phyloP scores from a whole-genome alignment of 164 flowering plant species.

The Sextonia rubra region DNA sequence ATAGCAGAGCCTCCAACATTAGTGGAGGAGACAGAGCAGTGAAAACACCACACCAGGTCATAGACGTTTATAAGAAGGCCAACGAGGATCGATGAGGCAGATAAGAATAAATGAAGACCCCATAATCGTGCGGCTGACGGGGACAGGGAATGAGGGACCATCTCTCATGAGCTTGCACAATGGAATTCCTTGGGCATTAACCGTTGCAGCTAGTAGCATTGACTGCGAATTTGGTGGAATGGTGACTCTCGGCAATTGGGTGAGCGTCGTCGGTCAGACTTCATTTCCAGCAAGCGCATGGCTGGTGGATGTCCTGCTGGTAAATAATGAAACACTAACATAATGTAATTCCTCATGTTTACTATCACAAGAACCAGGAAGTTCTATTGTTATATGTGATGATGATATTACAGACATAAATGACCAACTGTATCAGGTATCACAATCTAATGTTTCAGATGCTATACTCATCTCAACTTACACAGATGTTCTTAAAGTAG shows the following conservation, averaged over 20 bases:
- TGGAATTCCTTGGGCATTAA: slow-evolving; percentile 45
- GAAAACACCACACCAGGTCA: no score
- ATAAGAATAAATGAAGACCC: no score
- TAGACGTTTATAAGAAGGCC: no score
- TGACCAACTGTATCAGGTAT: slow-evolving; percentile 12
- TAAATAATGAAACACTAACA: slow-evolving; percentile 25
- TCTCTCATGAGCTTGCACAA: slow-evolving; percentile 20
- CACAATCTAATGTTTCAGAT: slow-evolving; percentile 19
- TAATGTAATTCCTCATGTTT: slow-evolving; percentile 28
- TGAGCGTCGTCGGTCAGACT: slow-evolving; percentile 23
- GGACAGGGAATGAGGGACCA: slow-evolving; percentile 44
- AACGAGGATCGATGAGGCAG: no score
- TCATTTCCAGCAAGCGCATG: slow-evolving; percentile 25
- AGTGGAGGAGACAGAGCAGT: no score
- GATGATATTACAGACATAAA: not conserved
- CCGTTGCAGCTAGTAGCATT: slow-evolving; percentile 39
- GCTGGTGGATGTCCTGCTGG: slow-evolving; percentile 3
- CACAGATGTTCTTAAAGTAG: not conserved
- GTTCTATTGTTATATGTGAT: slow-evolving; percentile 23
- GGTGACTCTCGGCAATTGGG: slow-evolving; percentile 38
- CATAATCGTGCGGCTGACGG: no score
- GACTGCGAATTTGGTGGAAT: slow-evolving; percentile 35
- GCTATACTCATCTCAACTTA: slow-evolving; percentile 34
- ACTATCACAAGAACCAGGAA: slow-evolving; percentile 12
- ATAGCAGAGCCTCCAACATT: no score